phyloP scores from a whole-genome alignment of 768 basidiomycete genomes.

The Krasilnikovozyma curviuscula region DNA sequence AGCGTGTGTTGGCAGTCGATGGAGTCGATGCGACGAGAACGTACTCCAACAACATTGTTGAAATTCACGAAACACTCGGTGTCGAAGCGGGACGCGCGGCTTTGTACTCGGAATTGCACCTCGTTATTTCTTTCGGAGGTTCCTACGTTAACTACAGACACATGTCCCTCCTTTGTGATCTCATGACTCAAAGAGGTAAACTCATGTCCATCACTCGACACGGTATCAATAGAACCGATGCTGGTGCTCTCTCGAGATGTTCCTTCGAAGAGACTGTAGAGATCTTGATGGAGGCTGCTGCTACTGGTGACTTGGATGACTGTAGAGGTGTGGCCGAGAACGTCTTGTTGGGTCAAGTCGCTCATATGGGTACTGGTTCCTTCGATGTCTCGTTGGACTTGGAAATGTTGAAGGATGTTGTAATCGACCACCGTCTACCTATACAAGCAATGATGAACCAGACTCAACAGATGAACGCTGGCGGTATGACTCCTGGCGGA shows the following conservation, averaged over 20 bases:
- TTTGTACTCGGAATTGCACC: constrained; percentile 78
- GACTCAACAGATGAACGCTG: constrained; percentile 16
- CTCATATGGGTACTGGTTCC: constrained; percentile 91
- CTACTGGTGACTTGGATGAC: constrained; percentile 93
- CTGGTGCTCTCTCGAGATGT: constrained; percentile 95
- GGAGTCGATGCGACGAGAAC: constrained; percentile 86
- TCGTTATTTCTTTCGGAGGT: constrained; percentile 97
- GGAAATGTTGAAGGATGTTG: constrained; percentile 95
- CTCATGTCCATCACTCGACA: constrained; percentile 99
- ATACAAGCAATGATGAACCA: constrained; percentile 23
- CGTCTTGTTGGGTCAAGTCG: constrained; percentile 96
- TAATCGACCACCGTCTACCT: constrained; percentile 73
- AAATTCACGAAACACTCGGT: constrained; percentile 81
- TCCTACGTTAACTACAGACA: constrained; percentile 99
- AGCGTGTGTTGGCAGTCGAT: constrained; percentile 83
- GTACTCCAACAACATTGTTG: constrained; percentile 91
- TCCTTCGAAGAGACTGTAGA: constrained; percentile 99
- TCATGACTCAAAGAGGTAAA: constrained; percentile 89
- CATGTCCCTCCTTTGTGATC: constrained; percentile 82
- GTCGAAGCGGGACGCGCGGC: constrained; percentile 93
- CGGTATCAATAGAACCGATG: constrained; percentile 96
- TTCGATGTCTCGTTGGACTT: constrained; percentile 93
- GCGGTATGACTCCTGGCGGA: constrained; percentile 27
- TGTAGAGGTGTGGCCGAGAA: constrained; percentile 98
- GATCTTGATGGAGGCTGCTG: constrained; percentile 95